Base-by-base conservation (phyloP, 2,329 filamentous ascomycete genomes). In the Plenodomus biglobosus region DNA sequence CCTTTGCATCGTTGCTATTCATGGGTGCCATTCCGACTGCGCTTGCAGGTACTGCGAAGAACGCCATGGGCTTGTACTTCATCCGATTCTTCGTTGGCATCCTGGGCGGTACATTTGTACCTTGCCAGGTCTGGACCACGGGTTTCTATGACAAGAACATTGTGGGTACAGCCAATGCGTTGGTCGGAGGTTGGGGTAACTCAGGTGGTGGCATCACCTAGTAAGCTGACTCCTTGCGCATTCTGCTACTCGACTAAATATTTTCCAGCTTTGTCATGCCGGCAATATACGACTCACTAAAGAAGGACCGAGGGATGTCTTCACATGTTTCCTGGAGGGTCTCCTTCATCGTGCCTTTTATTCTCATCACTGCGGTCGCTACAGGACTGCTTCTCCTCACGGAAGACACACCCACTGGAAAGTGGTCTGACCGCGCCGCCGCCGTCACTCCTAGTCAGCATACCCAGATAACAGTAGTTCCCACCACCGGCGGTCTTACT, bases 121-220 rank as follows among this genome's bases (percentile, higher is more conserved):
- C 88, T 11, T 95, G 90, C 70, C 90, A 95, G 68, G 92, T 95
- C 6, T 96, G 91, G 90, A 89, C 87, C 8, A 96, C 90, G 0
- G 90, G 86, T 0, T 96, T 95, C 78, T 96, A 90, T 69, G 91
- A 96, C 75, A 94, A 92, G 76, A 94, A 92, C 62, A 80, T 96
- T 20, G 87, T 96, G 16, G 92, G 92, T 40, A 92, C 89, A 5
- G 89, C 90, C 52, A 96, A 96, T 66, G 87, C 90, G 2, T 74
- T 96, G 16, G 86, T 90, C 1, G 92, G 85, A 36, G 92, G 92
- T 13, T 86, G 88, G 76, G 92, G 91, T 42, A 96, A 95, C 61
- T 82, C 89, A 20, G 91, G 92, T 49, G 92, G 91, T 55, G 92
- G 92, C 46, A 87, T 95, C 58, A 95, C 91, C 1, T 95, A 95